Percentiles rank a stretch among this genome's conserved stretches.
These are phyloP conservation scores for Camelina laxa DNA, from an alignment of 345 rosid species.

Conservation along the genomic window DNA sequence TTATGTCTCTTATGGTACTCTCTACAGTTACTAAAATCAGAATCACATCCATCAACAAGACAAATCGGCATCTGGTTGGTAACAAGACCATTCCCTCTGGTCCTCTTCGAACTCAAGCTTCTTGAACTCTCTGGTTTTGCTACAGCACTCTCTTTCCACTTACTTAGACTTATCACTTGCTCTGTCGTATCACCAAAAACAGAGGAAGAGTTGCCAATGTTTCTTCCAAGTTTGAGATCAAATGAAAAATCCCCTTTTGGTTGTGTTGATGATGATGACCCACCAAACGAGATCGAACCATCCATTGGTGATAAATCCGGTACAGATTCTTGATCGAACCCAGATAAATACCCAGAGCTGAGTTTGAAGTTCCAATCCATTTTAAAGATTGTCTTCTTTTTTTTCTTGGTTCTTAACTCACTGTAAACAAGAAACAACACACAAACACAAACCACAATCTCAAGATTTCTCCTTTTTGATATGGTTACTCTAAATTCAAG, in stretches of 20 bases:
- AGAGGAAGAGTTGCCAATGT: slow-evolving; percentile 49
- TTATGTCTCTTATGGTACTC: slow-evolving; percentile 90
- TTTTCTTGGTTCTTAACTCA: slow-evolving; percentile 37
- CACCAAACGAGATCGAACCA: slow-evolving; percentile 53
- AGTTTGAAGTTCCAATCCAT: slow-evolving; percentile 88
- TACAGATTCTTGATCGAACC: slow-evolving; percentile 56
- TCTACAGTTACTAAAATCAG: slow-evolving; percentile 71
- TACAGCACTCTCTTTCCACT: slow-evolving; percentile 52
- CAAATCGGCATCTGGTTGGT: slow-evolving; percentile 55
- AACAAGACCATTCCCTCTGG: slow-evolving; percentile 54
- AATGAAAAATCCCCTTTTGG: slow-evolving; percentile 58
- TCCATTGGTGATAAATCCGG: slow-evolving; percentile 47
- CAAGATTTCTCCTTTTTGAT: slow-evolving; percentile 38
- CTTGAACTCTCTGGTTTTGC: slow-evolving; percentile 47
- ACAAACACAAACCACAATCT: slow-evolving; percentile 18
- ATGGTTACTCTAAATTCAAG: slow-evolving; percentile 16
- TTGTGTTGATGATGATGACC: slow-evolving; percentile 7
- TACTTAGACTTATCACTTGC: slow-evolving; percentile 39
- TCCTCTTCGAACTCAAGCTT: slow-evolving; percentile 61
- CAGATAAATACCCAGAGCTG: slow-evolving; percentile 59
- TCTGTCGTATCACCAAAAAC: slow-evolving; percentile 43
- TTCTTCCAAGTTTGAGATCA: slow-evolving; percentile 79
- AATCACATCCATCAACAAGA: slow-evolving; percentile 75
- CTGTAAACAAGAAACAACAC: slow-evolving; percentile 6
- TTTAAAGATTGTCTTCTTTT: slow-evolving; percentile 34